Base-by-base conservation (phyloP, 1,284 basidiomycete genomes). In the Ganoderma boninense region DNA sequence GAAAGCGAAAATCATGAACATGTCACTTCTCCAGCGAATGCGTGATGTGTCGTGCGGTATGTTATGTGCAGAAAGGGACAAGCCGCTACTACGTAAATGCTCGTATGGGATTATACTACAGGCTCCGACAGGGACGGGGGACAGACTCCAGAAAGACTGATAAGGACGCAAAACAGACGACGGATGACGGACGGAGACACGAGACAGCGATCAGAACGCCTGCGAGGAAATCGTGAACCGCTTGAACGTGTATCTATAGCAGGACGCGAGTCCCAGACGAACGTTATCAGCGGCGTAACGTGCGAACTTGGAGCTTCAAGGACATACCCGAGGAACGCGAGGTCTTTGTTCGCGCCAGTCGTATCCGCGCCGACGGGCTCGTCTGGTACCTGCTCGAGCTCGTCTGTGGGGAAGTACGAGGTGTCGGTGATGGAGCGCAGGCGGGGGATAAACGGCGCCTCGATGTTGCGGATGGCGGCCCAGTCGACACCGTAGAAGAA, bases 401-500 rank as follows among this genome's bases (percentile, higher is more conserved):
- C 97, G 75, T 99, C 97, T 29, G 95, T 97, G 1, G 97, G 97
- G 91, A 98, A 99, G 84, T 98, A 98, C 10, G 92, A 95, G 1
- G 97, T 98, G 79, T 98, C 97, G 29, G 96, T 98, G 78, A 96
- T 93, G 42, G 94, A 96, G 74, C 94, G 93, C 63, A 99, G 86
- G 71, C 93, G 95, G 4, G 97, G 97, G 29, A 99, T 95, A 80
- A 98, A 99, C 0, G 97, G 97, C 35, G 97, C 96, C 75, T 97
- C 95, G 73, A 99, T 98, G 73, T 95, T 90, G 46, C 97, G 91
- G 79, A 99, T 92, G 4, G 92, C 88, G 40, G 87, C 85, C 97
- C 97, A 99, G 82, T 98, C 97, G 29, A 97, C 97, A 46, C 97
- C 97, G 76, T 93, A 95, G 85, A 99, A 99, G 89, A 99, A 99